Conservation (phyloP, 257 asterid genomes). For the Salvia miltiorrhiza region DNA sequence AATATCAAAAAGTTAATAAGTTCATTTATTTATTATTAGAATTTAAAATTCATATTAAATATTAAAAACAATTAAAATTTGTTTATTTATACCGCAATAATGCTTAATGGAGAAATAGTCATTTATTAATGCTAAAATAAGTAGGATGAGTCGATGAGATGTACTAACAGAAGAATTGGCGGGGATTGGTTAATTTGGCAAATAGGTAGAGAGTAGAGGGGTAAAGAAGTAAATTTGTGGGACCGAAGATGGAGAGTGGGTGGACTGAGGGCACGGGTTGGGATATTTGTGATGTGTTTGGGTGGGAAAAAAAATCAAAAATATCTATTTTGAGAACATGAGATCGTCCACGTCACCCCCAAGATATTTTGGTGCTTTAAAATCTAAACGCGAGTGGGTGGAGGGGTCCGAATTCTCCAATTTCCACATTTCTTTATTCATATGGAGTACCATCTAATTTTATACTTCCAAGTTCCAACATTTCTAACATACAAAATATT, state of each 20-base stretch:
- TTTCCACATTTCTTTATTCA: background rate
- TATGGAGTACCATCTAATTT: no score
- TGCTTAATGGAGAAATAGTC: no score
- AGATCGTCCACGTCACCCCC: conserved; percentile 44
- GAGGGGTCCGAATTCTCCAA: background rate
- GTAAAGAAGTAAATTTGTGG: conserved; percentile 7
- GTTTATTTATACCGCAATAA: no score
- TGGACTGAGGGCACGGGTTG: conserved; percentile 3
- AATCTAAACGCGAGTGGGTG: background rate
- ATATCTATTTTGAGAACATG: conserved; percentile 1
- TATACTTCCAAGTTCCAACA: no score
- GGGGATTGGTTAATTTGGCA: conserved; percentile 12
- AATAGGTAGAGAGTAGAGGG: conserved; percentile 13
- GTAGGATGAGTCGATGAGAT: background rate
- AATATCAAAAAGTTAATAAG: no score
- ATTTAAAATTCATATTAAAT: no score
- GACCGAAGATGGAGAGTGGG: background rate
- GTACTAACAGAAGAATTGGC: background rate
- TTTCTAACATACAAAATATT: no score
- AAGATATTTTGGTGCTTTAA: conserved; percentile 40
- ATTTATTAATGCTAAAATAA: no score
- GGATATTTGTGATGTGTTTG: conserved; percentile 38
- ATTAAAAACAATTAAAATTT: no score
- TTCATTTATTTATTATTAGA: no score
- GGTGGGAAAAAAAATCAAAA: conserved; percentile 23